Evolutionary conservation across 257 asterid species (phyloP).

Genomic region (Coffea eugenioides): DNA sequence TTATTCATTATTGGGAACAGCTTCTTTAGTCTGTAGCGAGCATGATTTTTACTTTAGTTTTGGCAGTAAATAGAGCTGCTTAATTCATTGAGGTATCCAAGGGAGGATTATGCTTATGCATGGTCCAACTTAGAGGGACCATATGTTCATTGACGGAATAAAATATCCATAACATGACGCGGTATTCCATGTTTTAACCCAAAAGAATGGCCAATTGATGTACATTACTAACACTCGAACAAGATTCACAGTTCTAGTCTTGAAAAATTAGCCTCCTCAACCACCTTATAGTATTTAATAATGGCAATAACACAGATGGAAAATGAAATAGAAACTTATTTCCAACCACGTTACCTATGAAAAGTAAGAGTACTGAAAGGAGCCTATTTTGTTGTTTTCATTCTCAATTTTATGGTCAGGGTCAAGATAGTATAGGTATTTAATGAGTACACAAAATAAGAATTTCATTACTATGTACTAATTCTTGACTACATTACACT

Average conservation of each 20-base stretch:
- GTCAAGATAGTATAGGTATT: background rate
- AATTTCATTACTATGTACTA: no score
- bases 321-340: background rate
- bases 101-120: background rate
- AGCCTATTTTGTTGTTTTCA: background rate
- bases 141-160: background rate
- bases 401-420: background rate
- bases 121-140: conserved; percentile 5
- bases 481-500: background rate
- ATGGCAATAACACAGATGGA: background rate
- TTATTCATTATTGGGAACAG: no score
- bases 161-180: no score
- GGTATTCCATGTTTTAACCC: no score
- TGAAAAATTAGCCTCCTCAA: background rate
- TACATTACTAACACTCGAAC: background rate
- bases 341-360: background rate
- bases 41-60: no score
- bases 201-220: background rate
- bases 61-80: background rate
- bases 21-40: no score
- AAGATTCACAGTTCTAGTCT: background rate
- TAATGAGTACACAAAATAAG: background rate
- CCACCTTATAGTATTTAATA: background rate
- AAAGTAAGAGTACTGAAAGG: background rate
- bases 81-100: background rate